These are phyloP conservation scores for Dysphania ambrosioides DNA, from an alignment of 148 eudicot species.

Conservation along the genomic window DNA sequence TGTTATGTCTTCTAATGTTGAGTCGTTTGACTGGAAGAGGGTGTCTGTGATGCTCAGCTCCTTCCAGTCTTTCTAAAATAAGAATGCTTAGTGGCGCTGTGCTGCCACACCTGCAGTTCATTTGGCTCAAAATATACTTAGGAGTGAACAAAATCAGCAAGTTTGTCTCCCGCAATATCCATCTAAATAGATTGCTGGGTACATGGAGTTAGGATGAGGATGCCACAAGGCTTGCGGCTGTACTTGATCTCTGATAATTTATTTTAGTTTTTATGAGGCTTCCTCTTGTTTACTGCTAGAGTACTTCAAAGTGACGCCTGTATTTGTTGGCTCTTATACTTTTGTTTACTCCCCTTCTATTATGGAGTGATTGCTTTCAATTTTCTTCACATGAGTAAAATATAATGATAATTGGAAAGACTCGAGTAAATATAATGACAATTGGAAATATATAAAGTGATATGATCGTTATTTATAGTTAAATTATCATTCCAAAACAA, in stretches of 20 bases:
- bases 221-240: conserved; percentile 13
- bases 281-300: neutral
- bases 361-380: no score
- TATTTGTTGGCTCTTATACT: conserved; percentile 7
- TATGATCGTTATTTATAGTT: no score
- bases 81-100: neutral
- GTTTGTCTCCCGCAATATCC: conserved; percentile 23
- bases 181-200: conserved; percentile 29
- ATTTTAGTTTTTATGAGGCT: neutral
- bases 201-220: conserved; percentile 32
- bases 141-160: conserved; percentile 15
- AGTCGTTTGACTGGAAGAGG: conserved; percentile 52
- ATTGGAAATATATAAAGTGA: no score
- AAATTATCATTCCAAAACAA: no score
- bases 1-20: conserved; percentile 43
- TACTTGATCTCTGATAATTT: conserved; percentile 1
- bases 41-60: conserved; percentile 49
- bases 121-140: conserved; percentile 5
- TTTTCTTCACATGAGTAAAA: no score
- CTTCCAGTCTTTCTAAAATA: conserved; percentile 36
- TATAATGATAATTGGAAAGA: no score
- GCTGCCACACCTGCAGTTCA: neutral
- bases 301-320: conserved; percentile 7
- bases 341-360: no score
- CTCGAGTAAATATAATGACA: no score